Evolutionary conservation across 805 yeast species (phyloP).

Genomic region (Wickerhamomyces chambardii): DNA sequence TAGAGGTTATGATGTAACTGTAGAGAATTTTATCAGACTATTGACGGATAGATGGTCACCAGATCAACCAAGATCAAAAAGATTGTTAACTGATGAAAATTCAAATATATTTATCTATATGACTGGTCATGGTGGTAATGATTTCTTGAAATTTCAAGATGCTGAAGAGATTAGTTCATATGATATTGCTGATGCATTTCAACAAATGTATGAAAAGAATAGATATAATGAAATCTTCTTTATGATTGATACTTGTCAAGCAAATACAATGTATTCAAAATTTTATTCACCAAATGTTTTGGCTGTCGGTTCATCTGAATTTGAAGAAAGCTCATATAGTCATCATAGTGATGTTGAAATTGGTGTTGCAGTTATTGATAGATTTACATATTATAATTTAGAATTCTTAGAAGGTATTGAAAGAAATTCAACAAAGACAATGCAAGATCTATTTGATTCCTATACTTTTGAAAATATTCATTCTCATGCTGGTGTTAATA

Average conservation of each 20-base stretch:
- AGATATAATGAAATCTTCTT: slow-evolving; percentile 92
- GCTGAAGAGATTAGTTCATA: slow-evolving; percentile 95
- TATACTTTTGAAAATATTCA: slow-evolving; percentile 82
- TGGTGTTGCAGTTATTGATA: slow-evolving; percentile 96
- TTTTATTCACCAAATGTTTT: slow-evolving; percentile 88
- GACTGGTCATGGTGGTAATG: slow-evolving; percentile 99
- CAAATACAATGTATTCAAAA: slow-evolving; percentile 93
- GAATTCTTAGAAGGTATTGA: slow-evolving; percentile 81
- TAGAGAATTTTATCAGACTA: slow-evolving; percentile 87
- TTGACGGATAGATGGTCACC: slow-evolving; percentile 94
- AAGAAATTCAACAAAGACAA: slow-evolving; percentile 62
- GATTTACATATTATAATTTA: slow-evolving; percentile 88
- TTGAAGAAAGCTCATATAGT: slow-evolving; percentile 88
- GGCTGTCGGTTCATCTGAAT: slow-evolving; percentile 84
- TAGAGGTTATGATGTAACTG: slow-evolving; percentile 97
- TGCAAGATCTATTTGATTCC: slow-evolving; percentile 77
- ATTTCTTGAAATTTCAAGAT: slow-evolving; percentile 94
- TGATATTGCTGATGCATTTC: slow-evolving; percentile 96
- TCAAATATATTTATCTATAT: slow-evolving; percentile 89
- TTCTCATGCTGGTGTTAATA: slow-evolving; percentile 88
- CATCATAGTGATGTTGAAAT: slow-evolving; percentile 94
- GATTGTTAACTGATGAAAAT: slow-evolving; percentile 86
- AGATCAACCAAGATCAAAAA: slow-evolving; percentile 87
- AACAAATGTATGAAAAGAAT: slow-evolving; percentile 93
- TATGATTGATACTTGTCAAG: slow-evolving; percentile 99